Base-by-base conservation (phyloP, 2,329 filamentous ascomycete genomes). In the Apiospora koreana region DNA sequence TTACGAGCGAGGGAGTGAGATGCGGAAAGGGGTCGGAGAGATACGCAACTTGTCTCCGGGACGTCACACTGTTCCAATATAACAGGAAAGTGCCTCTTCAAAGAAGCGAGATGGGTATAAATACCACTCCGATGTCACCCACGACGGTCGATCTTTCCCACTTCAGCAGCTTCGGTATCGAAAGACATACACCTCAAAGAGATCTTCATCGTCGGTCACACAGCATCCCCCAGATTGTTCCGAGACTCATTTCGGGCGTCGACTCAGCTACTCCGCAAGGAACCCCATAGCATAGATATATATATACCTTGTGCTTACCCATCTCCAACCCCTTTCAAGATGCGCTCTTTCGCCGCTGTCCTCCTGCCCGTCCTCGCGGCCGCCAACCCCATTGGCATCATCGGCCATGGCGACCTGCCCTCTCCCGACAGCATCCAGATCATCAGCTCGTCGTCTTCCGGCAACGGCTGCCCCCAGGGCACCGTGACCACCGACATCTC, bases 391-490 rank as follows among this genome's bases (percentile, higher is more conserved):
- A 71, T 78, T 65, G 75, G 75, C 28, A 75, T 77, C 67, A 76
- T 79, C 70, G 75, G 75, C 69, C 73, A 75, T 68, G 77, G 77
- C 23, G 80, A 83, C 69, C 69, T 68, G 16, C 83, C 83, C n/a
- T 77, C 81, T 72, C 80, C 82, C 23, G 78, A 75, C 54, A 73
- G 82, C 45, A 85, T 85, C 76, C 79, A 81, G 77, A 82, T 85
- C 76, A 54, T 78, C 72, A 78, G 77, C 62, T 79, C 81, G 58
- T 81, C 76, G 31, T 82, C 82, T 71, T 84, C 82, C 42, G 83
- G 83, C 69, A 84, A 81, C 72, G 83, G 83, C 35, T 85, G 83
- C 73, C 82, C 82, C 12, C 82, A 83, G 75, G 80, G 81, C 38
- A 79, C 80, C 66, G 82, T 85, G 12, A 81, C 83, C 25, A 83